Conservation (phyloP, 768 basidiomycete species). For the Hemileccinum rubropunctum region DNA sequence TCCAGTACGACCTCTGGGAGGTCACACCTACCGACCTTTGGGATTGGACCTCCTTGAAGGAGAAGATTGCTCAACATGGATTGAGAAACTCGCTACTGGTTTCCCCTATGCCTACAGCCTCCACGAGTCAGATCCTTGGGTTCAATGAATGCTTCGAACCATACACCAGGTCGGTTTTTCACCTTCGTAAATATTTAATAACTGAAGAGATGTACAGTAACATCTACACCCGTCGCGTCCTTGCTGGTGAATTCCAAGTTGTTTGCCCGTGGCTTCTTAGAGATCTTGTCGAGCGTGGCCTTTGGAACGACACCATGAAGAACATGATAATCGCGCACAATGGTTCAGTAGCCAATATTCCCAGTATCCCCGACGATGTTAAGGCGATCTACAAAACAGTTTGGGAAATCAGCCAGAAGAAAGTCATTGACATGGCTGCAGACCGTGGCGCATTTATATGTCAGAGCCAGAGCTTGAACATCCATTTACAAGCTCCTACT, state of each 20-base stretch:
- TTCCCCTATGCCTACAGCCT: slow-evolving; percentile 99
- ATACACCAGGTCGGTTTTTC: slow-evolving; percentile 75
- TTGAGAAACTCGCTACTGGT: slow-evolving; percentile 87
- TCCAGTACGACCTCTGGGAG: slow-evolving; percentile 96
- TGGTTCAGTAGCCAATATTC: slow-evolving; percentile 85
- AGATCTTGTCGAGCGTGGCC: slow-evolving; percentile 90
- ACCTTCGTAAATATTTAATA: not conserved
- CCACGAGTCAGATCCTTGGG: slow-evolving; percentile 96
- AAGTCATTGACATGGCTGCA: slow-evolving; percentile 95
- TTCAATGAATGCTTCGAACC: slow-evolving; percentile 99
- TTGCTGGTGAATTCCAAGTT: slow-evolving; percentile 99
- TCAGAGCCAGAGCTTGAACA: slow-evolving; percentile 92
- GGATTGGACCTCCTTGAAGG: slow-evolving; percentile 92
- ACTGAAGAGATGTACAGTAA: slow-evolving; percentile 54
- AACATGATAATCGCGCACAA: slow-evolving; percentile 98
- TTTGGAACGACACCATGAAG: slow-evolving; percentile 99
- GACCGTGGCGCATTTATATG: slow-evolving; percentile 98
- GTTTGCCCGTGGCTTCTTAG: slow-evolving; percentile 99
- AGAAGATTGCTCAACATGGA: slow-evolving; percentile 76
- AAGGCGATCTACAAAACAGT: slow-evolving; percentile 99
- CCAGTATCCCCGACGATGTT: slow-evolving; percentile 82
- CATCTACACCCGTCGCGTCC: slow-evolving; percentile 97
- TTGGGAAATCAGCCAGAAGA: slow-evolving; percentile 99
- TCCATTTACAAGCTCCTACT: slow-evolving; percentile 88
- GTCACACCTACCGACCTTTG: slow-evolving; percentile 86